Conservation (phyloP, 345 rosid genomes). For the Microthlaspi erraticum region DNA sequence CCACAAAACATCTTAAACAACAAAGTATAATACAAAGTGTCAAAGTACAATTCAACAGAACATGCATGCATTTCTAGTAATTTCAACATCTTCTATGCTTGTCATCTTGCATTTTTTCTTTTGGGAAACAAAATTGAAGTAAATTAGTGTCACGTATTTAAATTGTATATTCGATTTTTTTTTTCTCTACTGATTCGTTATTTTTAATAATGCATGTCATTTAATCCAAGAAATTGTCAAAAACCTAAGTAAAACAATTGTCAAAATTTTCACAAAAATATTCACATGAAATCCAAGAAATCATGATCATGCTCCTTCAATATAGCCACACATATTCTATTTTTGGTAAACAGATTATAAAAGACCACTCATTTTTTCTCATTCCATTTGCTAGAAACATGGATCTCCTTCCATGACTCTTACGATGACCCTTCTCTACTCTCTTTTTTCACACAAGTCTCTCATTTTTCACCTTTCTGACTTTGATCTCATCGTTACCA, state of each 20-base stretch:
- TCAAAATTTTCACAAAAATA: background rate
- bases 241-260: background rate
- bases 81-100: too few species aligned
- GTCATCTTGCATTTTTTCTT: background rate
- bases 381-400: conserved; percentile 43
- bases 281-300: conserved; percentile 9
- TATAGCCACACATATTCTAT: conserved; percentile 45
- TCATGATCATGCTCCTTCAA: conserved; percentile 33
- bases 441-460: conserved; percentile 35
- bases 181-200: background rate
- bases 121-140: too few species aligned
- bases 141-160: background rate
- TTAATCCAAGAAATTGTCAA: conserved; percentile 20
- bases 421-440: conserved; percentile 39
- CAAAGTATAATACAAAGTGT: background rate
- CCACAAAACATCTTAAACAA: background rate
- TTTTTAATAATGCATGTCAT: background rate
- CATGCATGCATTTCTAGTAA: background rate
- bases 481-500: conserved; percentile 29
- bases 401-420: conserved; percentile 51
- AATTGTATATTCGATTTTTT: background rate
- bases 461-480: conserved; percentile 21
- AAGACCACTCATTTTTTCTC: conserved; percentile 45
- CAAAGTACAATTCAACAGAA: background rate
- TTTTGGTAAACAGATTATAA: conserved; percentile 4